These are phyloP conservation scores for Paramyrothecium sp. DNA, from an alignment of 2,329 filamentous ascomycete species.

Conservation along the genomic window DNA sequence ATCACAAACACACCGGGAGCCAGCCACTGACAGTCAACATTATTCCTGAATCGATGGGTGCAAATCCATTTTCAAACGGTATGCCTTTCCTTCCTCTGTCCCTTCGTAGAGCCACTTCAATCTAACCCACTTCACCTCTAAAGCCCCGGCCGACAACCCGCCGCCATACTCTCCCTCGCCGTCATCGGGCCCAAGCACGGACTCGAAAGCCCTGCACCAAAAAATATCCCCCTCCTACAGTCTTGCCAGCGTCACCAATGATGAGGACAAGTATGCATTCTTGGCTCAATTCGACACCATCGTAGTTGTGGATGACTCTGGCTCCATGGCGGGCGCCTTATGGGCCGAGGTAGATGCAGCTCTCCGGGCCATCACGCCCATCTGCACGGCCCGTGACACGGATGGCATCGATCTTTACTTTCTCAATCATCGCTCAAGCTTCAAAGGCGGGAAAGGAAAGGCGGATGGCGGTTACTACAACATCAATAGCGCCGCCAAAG, in stretches of 20 bases:
- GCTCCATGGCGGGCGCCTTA: conserved; percentile 73
- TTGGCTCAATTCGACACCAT: conserved; percentile 79
- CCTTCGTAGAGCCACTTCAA: too few relatives aligned
- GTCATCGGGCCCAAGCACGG: conserved; percentile 5
- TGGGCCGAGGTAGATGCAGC: conserved; percentile 76
- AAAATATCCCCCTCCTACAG: conserved; percentile 10
- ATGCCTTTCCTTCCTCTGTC: too few relatives aligned
- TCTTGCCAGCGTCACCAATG: conserved; percentile 29
- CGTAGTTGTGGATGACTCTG: conserved; percentile 90
- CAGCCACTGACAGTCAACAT: too few relatives aligned
- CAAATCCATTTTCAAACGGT: too few relatives aligned
- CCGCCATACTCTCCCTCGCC: too few relatives aligned
- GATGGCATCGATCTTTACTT: conserved; percentile 94
- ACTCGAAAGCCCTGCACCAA: background rate
- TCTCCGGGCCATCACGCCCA: conserved; percentile 72
- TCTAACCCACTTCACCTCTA: too few relatives aligned
- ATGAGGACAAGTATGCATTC: conserved; percentile 73
- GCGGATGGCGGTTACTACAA: conserved; percentile 60
- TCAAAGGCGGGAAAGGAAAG: conserved; percentile 32
- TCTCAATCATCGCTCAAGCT: conserved; percentile 63
- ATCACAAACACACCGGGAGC: too few relatives aligned
- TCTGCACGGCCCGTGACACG: conserved; percentile 75
- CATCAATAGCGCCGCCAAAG: conserved; percentile 54
- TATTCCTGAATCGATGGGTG: too few relatives aligned
- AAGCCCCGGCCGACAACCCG: too few relatives aligned